These are phyloP conservation scores for Candida odintsovae DNA, from an alignment of 805 yeast species.

Conservation along the genomic window DNA sequence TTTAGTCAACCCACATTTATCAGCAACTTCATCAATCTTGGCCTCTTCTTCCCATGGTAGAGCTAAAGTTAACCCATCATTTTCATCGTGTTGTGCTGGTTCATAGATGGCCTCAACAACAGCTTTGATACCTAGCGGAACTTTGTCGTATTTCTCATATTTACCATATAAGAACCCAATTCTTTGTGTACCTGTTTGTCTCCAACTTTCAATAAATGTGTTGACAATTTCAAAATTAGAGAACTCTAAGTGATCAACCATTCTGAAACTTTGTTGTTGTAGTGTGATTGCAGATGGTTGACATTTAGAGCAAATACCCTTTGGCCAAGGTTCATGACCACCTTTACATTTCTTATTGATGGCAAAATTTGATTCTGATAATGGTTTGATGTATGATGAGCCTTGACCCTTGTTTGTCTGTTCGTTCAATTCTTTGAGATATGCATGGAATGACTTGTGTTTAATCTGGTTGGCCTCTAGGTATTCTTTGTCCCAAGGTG, in stretches of 20 bases:
- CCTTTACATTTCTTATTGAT: conserved; percentile 61
- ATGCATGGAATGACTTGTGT: conserved; percentile 82
- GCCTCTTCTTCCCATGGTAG: conserved; percentile 46
- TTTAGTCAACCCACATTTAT: conserved; percentile 53
- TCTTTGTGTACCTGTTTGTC: conserved; percentile 81
- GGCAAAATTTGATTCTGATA: conserved; percentile 62
- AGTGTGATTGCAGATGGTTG: conserved; percentile 94
- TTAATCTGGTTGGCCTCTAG: conserved; percentile 72
- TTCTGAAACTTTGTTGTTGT: conserved; percentile 83
- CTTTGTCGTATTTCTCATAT: conserved; percentile 71
- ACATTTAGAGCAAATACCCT: conserved; percentile 91
- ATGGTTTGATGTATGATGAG: conserved; percentile 74
- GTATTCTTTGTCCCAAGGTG: conserved; percentile 87
- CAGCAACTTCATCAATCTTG: conserved; percentile 49
- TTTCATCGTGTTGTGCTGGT: conserved; percentile 81
- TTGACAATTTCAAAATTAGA: conserved; percentile 69
- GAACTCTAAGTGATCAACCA: conserved; percentile 97
- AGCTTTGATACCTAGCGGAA: conserved; percentile 91
- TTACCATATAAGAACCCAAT: conserved; percentile 80
- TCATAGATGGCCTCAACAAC: conserved; percentile 92
- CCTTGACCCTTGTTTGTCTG: conserved; percentile 48
- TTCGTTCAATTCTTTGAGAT: conserved; percentile 68
- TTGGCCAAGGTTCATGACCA: conserved; percentile 94
- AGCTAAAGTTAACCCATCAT: conserved; percentile 75
- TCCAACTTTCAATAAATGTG: conserved; percentile 86